Percentiles rank a stretch among this genome's conserved stretches.
phyloP scores from a whole-genome alignment of 2,329 filamentous ascomycete genomes.

The Fusarium paranaense region DNA sequence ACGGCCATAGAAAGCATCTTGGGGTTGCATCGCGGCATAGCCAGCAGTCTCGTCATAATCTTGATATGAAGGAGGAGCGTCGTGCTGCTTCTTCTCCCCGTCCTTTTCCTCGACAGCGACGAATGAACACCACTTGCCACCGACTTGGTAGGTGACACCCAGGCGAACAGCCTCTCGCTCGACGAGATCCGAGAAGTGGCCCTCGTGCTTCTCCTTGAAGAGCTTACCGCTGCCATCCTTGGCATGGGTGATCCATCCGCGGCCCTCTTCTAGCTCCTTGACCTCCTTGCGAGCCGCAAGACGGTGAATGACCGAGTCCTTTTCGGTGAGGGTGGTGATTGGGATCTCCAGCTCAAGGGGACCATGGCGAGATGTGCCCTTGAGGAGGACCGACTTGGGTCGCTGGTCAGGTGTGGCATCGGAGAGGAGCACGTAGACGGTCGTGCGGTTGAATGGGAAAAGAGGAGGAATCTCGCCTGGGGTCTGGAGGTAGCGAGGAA shows the following conservation, averaged over 20 bases:
- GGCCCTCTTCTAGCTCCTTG: conserved; percentile 75
- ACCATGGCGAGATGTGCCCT: conserved; percentile 66
- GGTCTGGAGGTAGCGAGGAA: conserved; percentile 72
- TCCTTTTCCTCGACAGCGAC: conserved; percentile 69
- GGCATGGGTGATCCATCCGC: conserved; percentile 72
- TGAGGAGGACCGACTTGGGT: conserved; percentile 67
- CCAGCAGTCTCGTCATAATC: background rate
- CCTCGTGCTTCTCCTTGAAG: conserved; percentile 60
- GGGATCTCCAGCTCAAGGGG: conserved; percentile 74
- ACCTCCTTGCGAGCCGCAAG: conserved; percentile 76
- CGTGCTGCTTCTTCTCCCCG: background rate
- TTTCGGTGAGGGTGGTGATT: conserved; percentile 60
- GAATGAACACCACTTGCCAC: conserved; percentile 78
- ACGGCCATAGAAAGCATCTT: background rate
- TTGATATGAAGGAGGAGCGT: background rate
- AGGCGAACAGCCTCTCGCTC: conserved; percentile 75
- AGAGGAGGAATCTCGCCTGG: conserved; percentile 73
- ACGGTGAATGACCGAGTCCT: conserved; percentile 72
- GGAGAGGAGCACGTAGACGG: conserved; percentile 73
- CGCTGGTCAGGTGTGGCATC: conserved; percentile 56
- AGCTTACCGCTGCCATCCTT: conserved; percentile 57
- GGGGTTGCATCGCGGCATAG: background rate
- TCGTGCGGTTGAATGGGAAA: conserved; percentile 74
- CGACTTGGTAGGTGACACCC: conserved; percentile 74
- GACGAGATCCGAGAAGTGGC: conserved; percentile 69